A percentile compares a stretch with the other conserved stretches of the same genome.
These are phyloP conservation scores for Phytophthora sojae DNA, from an alignment of 352 stramenopile genomes.

Conservation along the genomic window DNA sequence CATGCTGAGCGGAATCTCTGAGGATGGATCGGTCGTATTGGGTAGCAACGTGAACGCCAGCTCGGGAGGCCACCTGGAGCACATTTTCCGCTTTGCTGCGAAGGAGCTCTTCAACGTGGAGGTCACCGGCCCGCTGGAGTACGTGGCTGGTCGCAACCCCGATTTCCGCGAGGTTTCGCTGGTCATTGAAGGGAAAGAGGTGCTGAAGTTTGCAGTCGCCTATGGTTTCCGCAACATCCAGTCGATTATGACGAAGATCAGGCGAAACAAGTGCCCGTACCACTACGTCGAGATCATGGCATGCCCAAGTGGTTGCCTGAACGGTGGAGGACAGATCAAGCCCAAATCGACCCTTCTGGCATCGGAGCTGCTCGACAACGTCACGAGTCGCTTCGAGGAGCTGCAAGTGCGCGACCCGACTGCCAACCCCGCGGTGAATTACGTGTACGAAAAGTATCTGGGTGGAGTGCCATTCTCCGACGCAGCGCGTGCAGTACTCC, in stretches of 20 bases:
- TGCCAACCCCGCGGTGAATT: slow-evolving; percentile 79
- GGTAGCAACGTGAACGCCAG: slow-evolving; percentile 68
- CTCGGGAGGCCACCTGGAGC: slow-evolving; percentile 92
- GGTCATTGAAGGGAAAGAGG: slow-evolving; percentile 73
- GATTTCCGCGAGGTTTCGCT: slow-evolving; percentile 90
- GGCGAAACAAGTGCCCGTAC: slow-evolving; percentile 91
- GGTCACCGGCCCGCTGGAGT: slow-evolving; percentile 83
- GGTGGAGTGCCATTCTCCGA: slow-evolving; percentile 76
- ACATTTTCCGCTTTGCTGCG: slow-evolving; percentile 92
- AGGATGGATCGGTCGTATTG: slow-evolving; percentile 60
- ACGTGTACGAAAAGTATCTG: slow-evolving; percentile 89
- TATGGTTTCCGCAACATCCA: slow-evolving; percentile 99
- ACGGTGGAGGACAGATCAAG: slow-evolving; percentile 96
- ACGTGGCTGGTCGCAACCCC: slow-evolving; percentile 87
- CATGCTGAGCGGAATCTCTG: slow-evolving; percentile 72
- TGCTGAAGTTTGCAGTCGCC: slow-evolving; percentile 94
- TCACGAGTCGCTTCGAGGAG: slow-evolving; percentile 75
- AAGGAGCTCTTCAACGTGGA: slow-evolving; percentile 92
- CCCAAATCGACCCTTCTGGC: slow-evolving; percentile 65
- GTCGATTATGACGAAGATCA: slow-evolving; percentile 93
- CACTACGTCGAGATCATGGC: slow-evolving; percentile 99
- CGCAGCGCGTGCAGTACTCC: slow-evolving; percentile 61
- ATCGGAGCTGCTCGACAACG: slow-evolving; percentile 65
- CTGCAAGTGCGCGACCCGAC: slow-evolving; percentile 59
- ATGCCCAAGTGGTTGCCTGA: slow-evolving; percentile 97